Base-by-base conservation (phyloP, 352 stramenopile species). In the Phytophthora cactorum region DNA sequence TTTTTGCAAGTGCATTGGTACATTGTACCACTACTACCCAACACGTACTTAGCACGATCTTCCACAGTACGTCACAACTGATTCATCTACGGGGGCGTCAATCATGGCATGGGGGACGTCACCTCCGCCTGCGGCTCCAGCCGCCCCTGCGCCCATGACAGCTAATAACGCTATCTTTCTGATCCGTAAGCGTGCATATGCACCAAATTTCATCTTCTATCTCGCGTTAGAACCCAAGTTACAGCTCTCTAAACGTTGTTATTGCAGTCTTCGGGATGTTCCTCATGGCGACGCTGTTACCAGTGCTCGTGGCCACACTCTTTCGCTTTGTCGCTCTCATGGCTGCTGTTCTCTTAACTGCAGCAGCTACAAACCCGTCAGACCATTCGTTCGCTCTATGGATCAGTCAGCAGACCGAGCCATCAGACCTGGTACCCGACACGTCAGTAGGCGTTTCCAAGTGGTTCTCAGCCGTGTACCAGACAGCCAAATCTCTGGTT, bases 361-460 rank as follows among this genome's bases (percentile, higher is more conserved):
- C 75, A 1, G 79, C 72, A 7, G 69, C 56, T n/a, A 90, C 74
- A 12, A 93, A 93, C 50, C 85, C 85, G 51, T 81, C 81, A 25
- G 82, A 93, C 54, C 75, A 87, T 39, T 91, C 82, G 45, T 93
- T 93, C 45, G 85, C 85, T 15, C 59, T 73, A 32, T 93, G 85
- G 85, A 59, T 91, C 25, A 84, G 68, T 63, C 64, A 72, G 31
- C 85, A 91, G 59, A 86, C 90, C 52, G 71, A 75, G 25, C 55
- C 58, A 5, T 58, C 54, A 9, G 68, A 79, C 25, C 47, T 76
- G 11, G 51, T 79, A 17, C 72, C 72, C 4, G 79, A 86, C 55
- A 66, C 85, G 36, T 82, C 79, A 11, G 11, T 84, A 36, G 77
- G 75, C 11, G 79, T 91, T 25, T 79, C 74, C 58, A 85, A 89